Conservation (phyloP, 2,329 filamentous ascomycete genomes). For the Botryosphaeria dothidea region DNA sequence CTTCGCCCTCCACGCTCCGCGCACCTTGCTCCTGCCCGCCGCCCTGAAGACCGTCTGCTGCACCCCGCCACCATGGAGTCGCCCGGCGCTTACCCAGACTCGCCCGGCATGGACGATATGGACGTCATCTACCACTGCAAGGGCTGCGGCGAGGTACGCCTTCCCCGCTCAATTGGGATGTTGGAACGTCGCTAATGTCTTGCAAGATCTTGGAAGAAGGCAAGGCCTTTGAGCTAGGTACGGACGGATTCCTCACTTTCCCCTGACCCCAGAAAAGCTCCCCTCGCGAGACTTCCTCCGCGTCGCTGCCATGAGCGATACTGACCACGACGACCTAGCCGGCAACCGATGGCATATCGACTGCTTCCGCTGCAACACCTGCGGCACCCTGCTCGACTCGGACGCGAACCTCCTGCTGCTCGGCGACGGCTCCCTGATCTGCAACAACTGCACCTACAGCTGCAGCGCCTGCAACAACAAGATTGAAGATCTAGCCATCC, state of each 20-base stretch:
- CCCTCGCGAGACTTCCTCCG: not conserved
- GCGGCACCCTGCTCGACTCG: slow-evolving; percentile 92
- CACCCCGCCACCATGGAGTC: slow-evolving; percentile 50
- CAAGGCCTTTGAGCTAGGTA: slow-evolving; percentile 96
- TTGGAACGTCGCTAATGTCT: slow-evolving; percentile 21
- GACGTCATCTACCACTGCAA: slow-evolving; percentile 63
- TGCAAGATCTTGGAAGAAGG: slow-evolving; percentile 92
- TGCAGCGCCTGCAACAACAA: slow-evolving; percentile 96
- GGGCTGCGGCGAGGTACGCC: slow-evolving; percentile 54
- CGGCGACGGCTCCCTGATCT: slow-evolving; percentile 96
- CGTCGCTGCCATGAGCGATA: slow-evolving; percentile 3
- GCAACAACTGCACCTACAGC: slow-evolving; percentile 99
- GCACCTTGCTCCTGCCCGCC: not conserved
- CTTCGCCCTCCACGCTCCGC: not conserved
- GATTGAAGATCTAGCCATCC: slow-evolving; percentile 95
- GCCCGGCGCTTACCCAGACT: slow-evolving; percentile 57
- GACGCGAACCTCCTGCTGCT: slow-evolving; percentile 96
- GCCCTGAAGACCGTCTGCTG: slow-evolving; percentile 1
- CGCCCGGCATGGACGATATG: slow-evolving; percentile 38
- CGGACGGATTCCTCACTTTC: slow-evolving; percentile 33
- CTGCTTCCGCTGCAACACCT: slow-evolving; percentile 97
- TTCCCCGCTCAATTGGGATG: slow-evolving; percentile 19
- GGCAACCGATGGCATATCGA: slow-evolving; percentile 98
- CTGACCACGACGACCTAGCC: slow-evolving; percentile 53
- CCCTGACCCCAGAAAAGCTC: slow-evolving; percentile 13